These are phyloP conservation scores for Boechera retrofracta DNA, from an alignment of 345 rosid species.

Conservation along the genomic window DNA sequence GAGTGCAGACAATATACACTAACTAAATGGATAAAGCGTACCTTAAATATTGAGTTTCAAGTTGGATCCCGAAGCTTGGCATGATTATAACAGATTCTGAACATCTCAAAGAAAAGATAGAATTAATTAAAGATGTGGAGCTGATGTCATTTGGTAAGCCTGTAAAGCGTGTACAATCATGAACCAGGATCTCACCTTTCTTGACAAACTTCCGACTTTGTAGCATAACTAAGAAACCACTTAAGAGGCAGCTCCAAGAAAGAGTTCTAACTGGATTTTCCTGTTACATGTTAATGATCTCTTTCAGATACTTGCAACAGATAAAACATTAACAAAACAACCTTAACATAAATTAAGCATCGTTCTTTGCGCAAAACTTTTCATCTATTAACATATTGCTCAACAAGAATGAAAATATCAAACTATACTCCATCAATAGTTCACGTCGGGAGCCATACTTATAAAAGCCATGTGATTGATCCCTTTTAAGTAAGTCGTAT, in stretches of 20 bases:
- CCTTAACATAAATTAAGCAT: conserved; percentile 11
- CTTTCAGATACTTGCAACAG: conserved; percentile 30
- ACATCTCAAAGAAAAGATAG: conserved; percentile 39
- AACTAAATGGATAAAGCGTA: conserved; percentile 27
- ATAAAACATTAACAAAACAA: conserved; percentile 21
- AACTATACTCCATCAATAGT: neutral
- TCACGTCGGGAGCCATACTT: neutral
- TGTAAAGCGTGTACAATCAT: conserved; percentile 3
- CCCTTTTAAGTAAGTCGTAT: neutral
- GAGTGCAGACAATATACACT: conserved; percentile 10
- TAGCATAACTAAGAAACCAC: conserved; percentile 54
- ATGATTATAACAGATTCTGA: conserved; percentile 80
- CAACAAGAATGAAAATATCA: neutral
- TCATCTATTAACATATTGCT: conserved; percentile 9
- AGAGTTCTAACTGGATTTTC: conserved; percentile 47
- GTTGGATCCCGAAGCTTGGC: conserved; percentile 84
- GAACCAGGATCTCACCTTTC: conserved; percentile 60
- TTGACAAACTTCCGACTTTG: conserved; percentile 55
- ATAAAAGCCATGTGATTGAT: neutral
- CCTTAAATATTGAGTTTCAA: conserved; percentile 81
- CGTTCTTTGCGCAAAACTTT: neutral
- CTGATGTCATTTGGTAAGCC: neutral
- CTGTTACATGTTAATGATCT: conserved; percentile 48
- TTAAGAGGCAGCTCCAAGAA: conserved; percentile 57
- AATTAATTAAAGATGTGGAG: neutral